Conservation (phyloP, 352 stramenopile species). For the Pythium brassicae region DNA sequence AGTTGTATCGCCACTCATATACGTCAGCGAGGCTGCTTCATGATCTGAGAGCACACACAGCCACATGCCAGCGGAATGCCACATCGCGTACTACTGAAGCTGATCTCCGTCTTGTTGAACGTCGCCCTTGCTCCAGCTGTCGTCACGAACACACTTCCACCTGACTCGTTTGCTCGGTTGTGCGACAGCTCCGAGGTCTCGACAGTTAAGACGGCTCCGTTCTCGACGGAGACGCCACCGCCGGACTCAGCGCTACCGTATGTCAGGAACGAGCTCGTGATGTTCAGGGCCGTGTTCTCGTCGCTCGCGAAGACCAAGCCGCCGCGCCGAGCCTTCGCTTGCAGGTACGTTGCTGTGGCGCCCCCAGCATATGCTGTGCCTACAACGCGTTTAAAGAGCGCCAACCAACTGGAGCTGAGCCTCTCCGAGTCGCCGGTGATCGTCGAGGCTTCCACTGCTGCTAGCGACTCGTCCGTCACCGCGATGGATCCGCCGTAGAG, state of each 20-base stretch:
- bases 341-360: slow-evolving; percentile 3
- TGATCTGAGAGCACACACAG: neutral
- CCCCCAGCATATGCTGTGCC: slow-evolving; percentile 17
- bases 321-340: slow-evolving; percentile 16
- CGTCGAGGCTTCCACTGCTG: slow-evolving; percentile 10
- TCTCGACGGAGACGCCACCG: slow-evolving; percentile 32
- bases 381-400: slow-evolving; percentile 16
- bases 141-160: slow-evolving; percentile 40
- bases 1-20: neutral
- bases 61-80: neutral
- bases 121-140: slow-evolving; percentile 17
- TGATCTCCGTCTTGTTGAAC: slow-evolving; percentile 25
- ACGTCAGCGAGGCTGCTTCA: neutral
- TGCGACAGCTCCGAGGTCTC: slow-evolving; percentile 21
- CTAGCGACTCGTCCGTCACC: slow-evolving; percentile 14
- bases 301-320: slow-evolving; percentile 32
- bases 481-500: slow-evolving; percentile 24
- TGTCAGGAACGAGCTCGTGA: slow-evolving; percentile 22
- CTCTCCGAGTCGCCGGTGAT: slow-evolving; percentile 20
- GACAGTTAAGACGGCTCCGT: slow-evolving; percentile 20
- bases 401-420: slow-evolving; percentile 15
- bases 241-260: slow-evolving; percentile 41
- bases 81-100: slow-evolving; percentile 29
- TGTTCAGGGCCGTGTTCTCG: slow-evolving; percentile 13
- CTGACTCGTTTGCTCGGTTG: slow-evolving; percentile 40